Percentiles rank a stretch among this genome's conserved stretches.
Evolutionary conservation across 2,329 filamentous ascomycete genomes (phyloP).

Genomic region (Colletotrichum aenigma): DNA sequence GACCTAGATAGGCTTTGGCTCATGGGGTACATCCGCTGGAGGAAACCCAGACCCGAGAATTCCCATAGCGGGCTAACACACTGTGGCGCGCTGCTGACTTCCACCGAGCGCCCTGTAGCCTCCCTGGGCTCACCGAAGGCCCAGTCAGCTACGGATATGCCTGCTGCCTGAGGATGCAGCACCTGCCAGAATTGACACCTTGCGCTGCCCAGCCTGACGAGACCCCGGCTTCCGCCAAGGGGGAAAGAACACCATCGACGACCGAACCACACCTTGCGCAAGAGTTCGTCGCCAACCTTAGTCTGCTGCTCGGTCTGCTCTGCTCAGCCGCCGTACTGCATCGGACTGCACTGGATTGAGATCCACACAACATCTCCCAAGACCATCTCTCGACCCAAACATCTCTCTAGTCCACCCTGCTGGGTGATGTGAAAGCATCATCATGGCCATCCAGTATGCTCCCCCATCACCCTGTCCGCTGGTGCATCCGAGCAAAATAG

Average conservation of each 20-base stretch:
- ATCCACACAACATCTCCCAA: neutral
- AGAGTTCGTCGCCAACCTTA: conserved; percentile 27
- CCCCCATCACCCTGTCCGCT: neutral
- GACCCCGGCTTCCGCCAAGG: neutral
- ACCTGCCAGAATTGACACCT: conserved; percentile 10
- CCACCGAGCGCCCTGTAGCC: neutral
- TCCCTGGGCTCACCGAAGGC: neutral
- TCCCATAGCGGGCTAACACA: neutral
- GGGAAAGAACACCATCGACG: neutral
- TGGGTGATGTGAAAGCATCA: conserved; percentile 24
- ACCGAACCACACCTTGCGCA: neutral
- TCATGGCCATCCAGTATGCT: conserved; percentile 51
- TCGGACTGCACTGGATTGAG: conserved; percentile 3
- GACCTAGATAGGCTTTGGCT: neutral
- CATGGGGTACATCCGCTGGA: neutral
- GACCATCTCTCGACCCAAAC: conserved; percentile 12
- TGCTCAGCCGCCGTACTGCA: neutral
- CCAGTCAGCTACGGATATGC: neutral
- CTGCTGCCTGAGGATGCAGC: conserved; percentile 11
- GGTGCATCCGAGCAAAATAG: neutral
- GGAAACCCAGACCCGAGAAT: neutral
- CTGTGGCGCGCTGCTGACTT: neutral
- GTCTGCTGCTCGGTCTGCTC: conserved; percentile 5
- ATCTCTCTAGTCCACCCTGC: conserved; percentile 1
- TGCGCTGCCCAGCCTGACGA: conserved; percentile 7